Conservation (phyloP, 345 rosid genomes). For the Raphanus sativus region DNA sequence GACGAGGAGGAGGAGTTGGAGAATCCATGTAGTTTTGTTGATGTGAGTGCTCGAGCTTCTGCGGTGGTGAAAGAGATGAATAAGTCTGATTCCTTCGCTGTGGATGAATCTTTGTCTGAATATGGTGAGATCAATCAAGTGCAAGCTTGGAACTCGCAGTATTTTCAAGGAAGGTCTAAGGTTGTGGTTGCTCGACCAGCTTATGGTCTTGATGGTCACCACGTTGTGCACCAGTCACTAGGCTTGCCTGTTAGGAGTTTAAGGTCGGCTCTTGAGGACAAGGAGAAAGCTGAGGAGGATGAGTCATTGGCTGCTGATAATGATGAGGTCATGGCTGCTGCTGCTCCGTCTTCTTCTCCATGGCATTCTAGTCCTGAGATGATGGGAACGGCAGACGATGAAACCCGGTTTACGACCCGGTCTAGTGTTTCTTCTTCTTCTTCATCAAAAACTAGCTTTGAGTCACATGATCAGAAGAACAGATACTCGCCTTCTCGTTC, state of each 20-base stretch:
- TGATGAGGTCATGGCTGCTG: slow-evolving; percentile 36
- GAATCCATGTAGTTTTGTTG: no score
- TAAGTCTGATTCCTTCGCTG: no score
- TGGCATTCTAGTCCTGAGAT: slow-evolving; percentile 33
- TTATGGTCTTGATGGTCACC: slow-evolving; percentile 42
- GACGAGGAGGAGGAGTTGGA: slow-evolving; percentile 31
- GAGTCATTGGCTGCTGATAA: slow-evolving; percentile 9
- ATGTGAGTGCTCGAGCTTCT: no score
- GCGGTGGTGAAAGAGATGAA: no score
- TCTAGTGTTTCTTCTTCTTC: slow-evolving; percentile 44
- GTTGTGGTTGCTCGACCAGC: slow-evolving; percentile 56
- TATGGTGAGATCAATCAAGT: slow-evolving; percentile 35
- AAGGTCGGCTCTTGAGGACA: slow-evolving; percentile 35
- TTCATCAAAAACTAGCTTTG: slow-evolving; percentile 47
- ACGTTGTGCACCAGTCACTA: slow-evolving; percentile 46
- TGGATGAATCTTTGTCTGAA: no score
- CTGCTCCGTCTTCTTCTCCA: slow-evolving; percentile 41
- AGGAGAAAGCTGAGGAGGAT: neutral
- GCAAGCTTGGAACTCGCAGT: slow-evolving; percentile 67
- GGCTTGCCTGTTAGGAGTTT: slow-evolving; percentile 87
- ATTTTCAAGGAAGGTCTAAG: slow-evolving; percentile 52
- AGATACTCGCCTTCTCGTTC: slow-evolving; percentile 48
- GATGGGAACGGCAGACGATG: slow-evolving; percentile 42
- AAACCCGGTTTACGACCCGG: slow-evolving; percentile 46
- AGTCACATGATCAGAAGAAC: slow-evolving; percentile 41